Evolutionary conservation across 2,329 filamentous ascomycete genomes (phyloP).

Genomic region (Sphaerulina vaccinii): DNA sequence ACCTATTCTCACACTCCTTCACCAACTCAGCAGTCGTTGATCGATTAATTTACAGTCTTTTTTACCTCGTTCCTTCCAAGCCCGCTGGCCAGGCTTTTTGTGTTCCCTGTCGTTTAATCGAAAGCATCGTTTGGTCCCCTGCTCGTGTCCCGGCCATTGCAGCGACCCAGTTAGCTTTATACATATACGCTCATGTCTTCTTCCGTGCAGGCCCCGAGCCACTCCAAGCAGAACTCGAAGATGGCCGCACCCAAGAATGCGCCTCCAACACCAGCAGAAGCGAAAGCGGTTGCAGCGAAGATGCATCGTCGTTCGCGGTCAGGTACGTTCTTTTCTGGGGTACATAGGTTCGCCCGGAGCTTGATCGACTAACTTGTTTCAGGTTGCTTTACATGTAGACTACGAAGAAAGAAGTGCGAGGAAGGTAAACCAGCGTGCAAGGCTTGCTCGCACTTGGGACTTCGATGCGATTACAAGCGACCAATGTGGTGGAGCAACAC

Average conservation of each 20-base stretch:
- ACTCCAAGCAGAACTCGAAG: slow-evolving; percentile 42
- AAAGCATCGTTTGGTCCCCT: slow-evolving; percentile 34
- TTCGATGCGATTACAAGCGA: slow-evolving; percentile 93
- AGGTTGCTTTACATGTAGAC: slow-evolving; percentile 68
- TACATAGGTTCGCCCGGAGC: slow-evolving; percentile 34
- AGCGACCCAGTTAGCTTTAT: slow-evolving; percentile 36
- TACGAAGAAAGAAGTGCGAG: slow-evolving; percentile 69
- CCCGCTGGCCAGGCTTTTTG: slow-evolving; percentile 50
- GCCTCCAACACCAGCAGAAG: slow-evolving; percentile 49
- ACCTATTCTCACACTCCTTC: slow-evolving; percentile 37
- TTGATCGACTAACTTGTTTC: slow-evolving; percentile 38
- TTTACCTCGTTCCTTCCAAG: slow-evolving; percentile 41
- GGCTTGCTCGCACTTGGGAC: slow-evolving; percentile 69
- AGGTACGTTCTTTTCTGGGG: slow-evolving; percentile 62
- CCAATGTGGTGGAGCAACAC: slow-evolving; percentile 97
- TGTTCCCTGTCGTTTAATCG: slow-evolving; percentile 45
- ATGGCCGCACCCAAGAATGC: slow-evolving; percentile 51
- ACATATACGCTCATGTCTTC: slow-evolving; percentile 49
- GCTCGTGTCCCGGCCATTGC: slow-evolving; percentile 34
- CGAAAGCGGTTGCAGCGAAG: slow-evolving; percentile 66
- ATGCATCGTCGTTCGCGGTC: slow-evolving; percentile 93
- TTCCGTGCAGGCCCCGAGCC: slow-evolving; percentile 42
- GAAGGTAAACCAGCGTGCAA: slow-evolving; percentile 60
- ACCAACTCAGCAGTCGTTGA: slow-evolving; percentile 40
- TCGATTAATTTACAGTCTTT: slow-evolving; percentile 50